These are phyloP conservation scores for Lithospermum erythrorhizon DNA, from an alignment of 257 asterid genomes.

Conservation along the genomic window DNA sequence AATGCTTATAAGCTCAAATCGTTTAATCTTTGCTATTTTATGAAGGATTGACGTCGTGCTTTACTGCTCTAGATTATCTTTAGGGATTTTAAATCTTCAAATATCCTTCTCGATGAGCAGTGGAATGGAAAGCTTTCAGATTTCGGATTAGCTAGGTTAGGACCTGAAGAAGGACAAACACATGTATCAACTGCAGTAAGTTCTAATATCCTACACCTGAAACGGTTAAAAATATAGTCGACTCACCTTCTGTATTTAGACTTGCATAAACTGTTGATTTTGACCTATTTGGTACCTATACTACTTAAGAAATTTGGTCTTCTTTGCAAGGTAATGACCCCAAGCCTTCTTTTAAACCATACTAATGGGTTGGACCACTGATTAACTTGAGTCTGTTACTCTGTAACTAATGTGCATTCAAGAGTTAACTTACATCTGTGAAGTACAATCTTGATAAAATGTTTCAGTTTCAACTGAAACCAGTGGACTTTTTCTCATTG, in stretches of 20 bases:
- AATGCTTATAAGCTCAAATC: background rate
- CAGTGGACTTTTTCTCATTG: no score
- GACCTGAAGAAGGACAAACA: conserved; percentile 37
- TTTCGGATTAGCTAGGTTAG: conserved; percentile 45
- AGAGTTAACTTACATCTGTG: no score
- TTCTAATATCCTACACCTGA: background rate
- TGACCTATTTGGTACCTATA: background rate
- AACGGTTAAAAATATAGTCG: background rate
- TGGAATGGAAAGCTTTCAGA: conserved; percentile 45
- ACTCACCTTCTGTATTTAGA: background rate
- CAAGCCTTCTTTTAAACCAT: no score
- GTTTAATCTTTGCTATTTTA: background rate
- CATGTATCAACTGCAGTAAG: conserved; percentile 53
- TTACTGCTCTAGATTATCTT: conserved; percentile 27
- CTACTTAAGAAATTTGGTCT: background rate
- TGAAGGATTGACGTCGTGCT: conserved; percentile 3
- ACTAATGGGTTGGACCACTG: no score
- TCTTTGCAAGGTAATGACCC: no score
- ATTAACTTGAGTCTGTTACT: no score
- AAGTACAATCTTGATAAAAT: no score
- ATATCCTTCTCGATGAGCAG: conserved; percentile 35
- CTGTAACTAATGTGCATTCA: no score
- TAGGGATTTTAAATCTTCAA: conserved; percentile 42
- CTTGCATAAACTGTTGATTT: background rate
- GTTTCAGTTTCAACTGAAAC: no score